Evolutionary conservation across 768 basidiomycete genomes (phyloP).

Genomic region (Symmetrospora coprosmae): DNA sequence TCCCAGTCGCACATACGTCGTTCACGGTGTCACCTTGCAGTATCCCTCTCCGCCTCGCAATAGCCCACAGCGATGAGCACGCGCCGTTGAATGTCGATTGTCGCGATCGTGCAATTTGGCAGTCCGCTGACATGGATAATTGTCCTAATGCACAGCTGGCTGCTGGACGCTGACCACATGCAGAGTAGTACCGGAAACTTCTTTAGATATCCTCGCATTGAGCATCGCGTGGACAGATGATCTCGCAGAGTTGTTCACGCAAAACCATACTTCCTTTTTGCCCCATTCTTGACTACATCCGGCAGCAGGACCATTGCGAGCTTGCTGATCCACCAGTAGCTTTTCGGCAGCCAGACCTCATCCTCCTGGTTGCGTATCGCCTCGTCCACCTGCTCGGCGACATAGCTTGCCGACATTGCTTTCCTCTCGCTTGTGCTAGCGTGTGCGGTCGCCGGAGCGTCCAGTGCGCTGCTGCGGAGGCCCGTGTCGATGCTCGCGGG

Average conservation of each 20-base stretch:
- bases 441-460: background rate
- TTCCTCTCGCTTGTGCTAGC: background rate
- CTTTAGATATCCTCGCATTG: too few relatives aligned
- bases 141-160: too few relatives aligned
- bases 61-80: too few relatives aligned
- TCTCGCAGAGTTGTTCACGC: background rate
- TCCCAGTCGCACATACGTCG: too few relatives aligned
- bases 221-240: too few relatives aligned
- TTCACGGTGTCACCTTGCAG: too few relatives aligned
- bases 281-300: background rate
- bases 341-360: constrained; percentile 13
- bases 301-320: background rate
- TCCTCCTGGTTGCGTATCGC: constrained; percentile 7
- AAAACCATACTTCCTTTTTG: constrained; percentile 15
- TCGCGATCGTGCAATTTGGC: too few relatives aligned
- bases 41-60: too few relatives aligned
- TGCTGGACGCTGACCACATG: too few relatives aligned
- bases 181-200: too few relatives aligned
- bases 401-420: background rate
- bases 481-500: constrained; percentile 19
- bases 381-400: background rate
- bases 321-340: constrained; percentile 12
- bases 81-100: too few relatives aligned
- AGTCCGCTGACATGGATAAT: too few relatives aligned
- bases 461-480: background rate